These are phyloP conservation scores for Leccinum uliginosum DNA, from an alignment of 768 basidiomycete species.

Conservation along the genomic window DNA sequence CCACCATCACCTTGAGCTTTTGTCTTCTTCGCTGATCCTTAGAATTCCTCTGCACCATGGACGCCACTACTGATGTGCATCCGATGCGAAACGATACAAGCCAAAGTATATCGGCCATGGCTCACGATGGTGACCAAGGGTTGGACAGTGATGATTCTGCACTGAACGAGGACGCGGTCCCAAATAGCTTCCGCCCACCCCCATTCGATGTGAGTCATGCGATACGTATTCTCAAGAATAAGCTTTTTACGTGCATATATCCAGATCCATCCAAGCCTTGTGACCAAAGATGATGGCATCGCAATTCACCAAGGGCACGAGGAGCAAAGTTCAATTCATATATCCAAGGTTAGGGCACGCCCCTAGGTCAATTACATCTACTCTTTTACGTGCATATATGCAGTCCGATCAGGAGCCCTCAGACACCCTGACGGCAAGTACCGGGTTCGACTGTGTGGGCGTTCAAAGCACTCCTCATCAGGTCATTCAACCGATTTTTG, in stretches of 20 bases:
- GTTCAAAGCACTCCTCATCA: not conserved
- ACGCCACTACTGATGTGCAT: not conserved
- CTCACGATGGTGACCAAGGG: no score
- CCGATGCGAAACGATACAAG: not conserved
- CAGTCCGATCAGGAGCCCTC: constrained; percentile 2
- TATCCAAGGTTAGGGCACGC: constrained; percentile 5
- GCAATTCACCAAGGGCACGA: not conserved
- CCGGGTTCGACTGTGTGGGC: not conserved
- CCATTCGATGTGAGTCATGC: constrained; percentile 10
- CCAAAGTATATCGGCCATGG: not conserved
- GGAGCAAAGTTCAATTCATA: not conserved
- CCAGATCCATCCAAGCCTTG: constrained; percentile 4
- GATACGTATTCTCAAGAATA: not conserved
- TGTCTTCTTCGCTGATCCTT: not conserved
- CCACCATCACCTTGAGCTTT: not conserved
- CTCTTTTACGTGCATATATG: constrained; percentile 22
- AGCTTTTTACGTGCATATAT: constrained; percentile 8
- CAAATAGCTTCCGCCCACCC: not conserved
- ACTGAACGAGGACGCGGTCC: not conserved
- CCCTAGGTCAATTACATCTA: not conserved
- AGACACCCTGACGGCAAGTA: not conserved
- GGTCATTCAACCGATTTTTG: not conserved
- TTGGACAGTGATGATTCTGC: not conserved
- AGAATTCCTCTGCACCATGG: constrained; percentile 6
- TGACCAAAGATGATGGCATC: not conserved